Conservation (phyloP, 371 early-diverging fungal species). For the Parasitella parasitica region DNA sequence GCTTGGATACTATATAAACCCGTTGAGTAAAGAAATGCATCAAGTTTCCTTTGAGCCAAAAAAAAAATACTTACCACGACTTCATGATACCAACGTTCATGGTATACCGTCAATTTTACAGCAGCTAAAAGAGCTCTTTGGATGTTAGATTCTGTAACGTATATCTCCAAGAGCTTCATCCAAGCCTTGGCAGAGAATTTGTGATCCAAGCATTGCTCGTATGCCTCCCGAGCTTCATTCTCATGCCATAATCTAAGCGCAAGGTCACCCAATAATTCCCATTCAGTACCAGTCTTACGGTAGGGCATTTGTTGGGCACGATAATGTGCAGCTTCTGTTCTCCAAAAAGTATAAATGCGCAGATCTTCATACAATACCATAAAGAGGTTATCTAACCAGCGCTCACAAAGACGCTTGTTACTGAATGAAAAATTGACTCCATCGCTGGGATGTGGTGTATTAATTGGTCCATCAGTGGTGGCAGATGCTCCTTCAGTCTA, state of each 20-base stretch:
- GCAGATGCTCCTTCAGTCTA: slow-evolving; percentile 3
- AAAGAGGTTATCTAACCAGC: slow-evolving; percentile 97
- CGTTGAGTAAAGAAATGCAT: too few relatives aligned
- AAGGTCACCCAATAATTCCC: slow-evolving; percentile 95
- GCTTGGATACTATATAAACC: slow-evolving; percentile 72
- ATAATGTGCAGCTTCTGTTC: slow-evolving; percentile 68
- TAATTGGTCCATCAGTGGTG: neutral
- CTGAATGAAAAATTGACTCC: slow-evolving; percentile 64
- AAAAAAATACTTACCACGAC: slow-evolving; percentile 78
- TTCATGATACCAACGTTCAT: slow-evolving; percentile 82
- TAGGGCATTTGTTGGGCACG: slow-evolving; percentile 76
- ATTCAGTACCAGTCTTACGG: slow-evolving; percentile 91
- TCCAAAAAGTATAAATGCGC: slow-evolving; percentile 88
- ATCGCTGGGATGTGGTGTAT: slow-evolving; percentile 20
- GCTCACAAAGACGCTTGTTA: slow-evolving; percentile 95
- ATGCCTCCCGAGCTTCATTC: slow-evolving; percentile 90
- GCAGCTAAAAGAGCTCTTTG: slow-evolving; percentile 78
- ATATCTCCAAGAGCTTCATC: slow-evolving; percentile 80
- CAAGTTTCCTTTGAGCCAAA: too few relatives aligned
- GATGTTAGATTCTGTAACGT: slow-evolving; percentile 76
- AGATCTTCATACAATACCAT: slow-evolving; percentile 97
- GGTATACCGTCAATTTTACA: slow-evolving; percentile 78
- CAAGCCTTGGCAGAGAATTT: slow-evolving; percentile 89
- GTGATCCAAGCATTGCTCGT: slow-evolving; percentile 81
- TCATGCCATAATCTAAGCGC: slow-evolving; percentile 83